These are phyloP conservation scores for Tilletia horrida DNA, from an alignment of 1,284 basidiomycete genomes.

Conservation along the genomic window DNA sequence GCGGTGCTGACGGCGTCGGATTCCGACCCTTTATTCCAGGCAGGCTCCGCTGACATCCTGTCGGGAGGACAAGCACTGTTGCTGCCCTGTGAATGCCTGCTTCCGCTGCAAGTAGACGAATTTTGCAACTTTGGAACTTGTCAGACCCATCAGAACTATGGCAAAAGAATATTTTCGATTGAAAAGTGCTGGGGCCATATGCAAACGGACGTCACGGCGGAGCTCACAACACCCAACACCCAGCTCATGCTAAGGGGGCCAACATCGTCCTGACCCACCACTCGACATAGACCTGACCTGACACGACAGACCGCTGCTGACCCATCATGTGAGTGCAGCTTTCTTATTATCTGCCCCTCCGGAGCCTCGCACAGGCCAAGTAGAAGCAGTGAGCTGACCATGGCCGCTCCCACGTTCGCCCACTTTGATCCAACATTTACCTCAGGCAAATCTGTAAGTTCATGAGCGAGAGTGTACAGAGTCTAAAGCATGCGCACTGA, in stretches of 20 bases:
- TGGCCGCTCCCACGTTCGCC: not conserved
- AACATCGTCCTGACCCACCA: not conserved
- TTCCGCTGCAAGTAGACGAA: too few relatives aligned
- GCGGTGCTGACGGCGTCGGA: not conserved
- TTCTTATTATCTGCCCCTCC: not conserved
- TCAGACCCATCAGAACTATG: too few relatives aligned
- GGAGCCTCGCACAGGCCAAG: not conserved
- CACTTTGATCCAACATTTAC: not conserved
- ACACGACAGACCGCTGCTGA: not conserved
- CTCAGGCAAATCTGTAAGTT: constrained; percentile 16
- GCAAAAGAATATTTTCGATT: too few relatives aligned
- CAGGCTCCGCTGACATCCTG: not conserved
- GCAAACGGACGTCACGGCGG: too few relatives aligned
- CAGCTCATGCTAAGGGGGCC: not conserved
- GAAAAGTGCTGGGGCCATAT: too few relatives aligned
- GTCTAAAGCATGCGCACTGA: too few relatives aligned
- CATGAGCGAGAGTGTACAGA: too few relatives aligned
- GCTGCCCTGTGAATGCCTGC: too few relatives aligned
- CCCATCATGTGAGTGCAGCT: constrained; percentile 9
- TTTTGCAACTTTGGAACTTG: too few relatives aligned
- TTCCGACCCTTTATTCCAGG: not conserved
- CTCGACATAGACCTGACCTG: not conserved
- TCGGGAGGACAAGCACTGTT: too few relatives aligned
- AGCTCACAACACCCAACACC: not conserved
- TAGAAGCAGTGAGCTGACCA: not conserved